Evolutionary conservation across 164 flowering plant genomes (phyloP).

Genomic region (Sextonia rubra): DNA sequence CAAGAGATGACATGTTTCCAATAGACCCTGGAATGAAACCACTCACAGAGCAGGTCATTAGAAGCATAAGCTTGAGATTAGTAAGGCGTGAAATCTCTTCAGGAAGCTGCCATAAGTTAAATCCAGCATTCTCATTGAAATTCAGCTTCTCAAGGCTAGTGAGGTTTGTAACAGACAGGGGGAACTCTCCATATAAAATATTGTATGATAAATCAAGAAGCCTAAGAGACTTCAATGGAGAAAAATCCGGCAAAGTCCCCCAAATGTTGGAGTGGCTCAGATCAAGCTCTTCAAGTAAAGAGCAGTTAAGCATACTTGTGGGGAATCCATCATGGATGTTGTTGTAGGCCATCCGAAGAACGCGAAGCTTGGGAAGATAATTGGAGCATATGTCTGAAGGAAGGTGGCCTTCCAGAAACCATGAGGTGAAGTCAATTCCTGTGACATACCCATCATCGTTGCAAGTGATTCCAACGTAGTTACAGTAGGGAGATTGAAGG

Average conservation of each 20-base stretch:
- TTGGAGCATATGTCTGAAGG: slow-evolving; percentile 52
- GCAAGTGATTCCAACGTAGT: slow-evolving; percentile 60
- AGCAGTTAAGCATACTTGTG: slow-evolving; percentile 49
- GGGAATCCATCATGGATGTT: slow-evolving; percentile 53
- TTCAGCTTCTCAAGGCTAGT: slow-evolving; percentile 56
- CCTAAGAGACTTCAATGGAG: slow-evolving; percentile 43
- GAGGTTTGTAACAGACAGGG: slow-evolving; percentile 61
- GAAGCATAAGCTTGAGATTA: slow-evolving; percentile 45
- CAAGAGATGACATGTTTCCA: slow-evolving; percentile 71
- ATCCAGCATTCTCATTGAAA: slow-evolving; percentile 50
- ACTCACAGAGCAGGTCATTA: slow-evolving; percentile 49
- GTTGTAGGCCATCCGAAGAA: slow-evolving; percentile 49
- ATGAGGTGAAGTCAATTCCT: slow-evolving; percentile 43
- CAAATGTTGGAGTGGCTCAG: slow-evolving; percentile 30
- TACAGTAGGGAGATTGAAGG: slow-evolving; percentile 33
- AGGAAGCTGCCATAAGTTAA: slow-evolving; percentile 63
- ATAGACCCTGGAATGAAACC: slow-evolving; percentile 71
- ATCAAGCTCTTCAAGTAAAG: slow-evolving; percentile 62
- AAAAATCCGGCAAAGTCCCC: slow-evolving; percentile 64
- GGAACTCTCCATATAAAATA: slow-evolving; percentile 63
- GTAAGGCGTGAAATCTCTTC: slow-evolving; percentile 39
- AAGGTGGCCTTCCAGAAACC: slow-evolving; percentile 56
- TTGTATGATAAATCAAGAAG: slow-evolving; percentile 67
- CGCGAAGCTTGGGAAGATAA: slow-evolving; percentile 53
- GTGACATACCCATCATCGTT: slow-evolving; percentile 48